Conservation (phyloP, 306 rosid genomes). For the Malus sylvestris region DNA sequence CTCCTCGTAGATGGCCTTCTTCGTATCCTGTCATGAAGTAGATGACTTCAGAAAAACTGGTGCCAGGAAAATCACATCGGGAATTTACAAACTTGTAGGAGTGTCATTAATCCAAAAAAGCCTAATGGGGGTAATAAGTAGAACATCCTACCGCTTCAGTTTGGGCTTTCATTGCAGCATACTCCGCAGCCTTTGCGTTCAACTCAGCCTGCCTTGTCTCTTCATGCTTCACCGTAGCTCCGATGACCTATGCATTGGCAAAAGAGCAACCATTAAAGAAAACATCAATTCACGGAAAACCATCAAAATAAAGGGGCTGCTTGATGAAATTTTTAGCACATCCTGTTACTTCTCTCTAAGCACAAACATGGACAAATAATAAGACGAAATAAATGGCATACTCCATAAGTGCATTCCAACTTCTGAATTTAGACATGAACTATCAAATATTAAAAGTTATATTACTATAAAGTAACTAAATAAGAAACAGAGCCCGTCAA, state of each 20-base stretch:
- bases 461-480: neutral
- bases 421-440: neutral
- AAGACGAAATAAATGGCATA: neutral
- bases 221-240: slow-evolving; percentile 59
- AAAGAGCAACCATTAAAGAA: neutral
- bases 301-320: neutral
- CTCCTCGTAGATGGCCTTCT: slow-evolving; percentile 83
- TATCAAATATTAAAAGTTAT: neutral
- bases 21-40: slow-evolving; percentile 62
- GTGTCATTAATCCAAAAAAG: neutral
- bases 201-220: slow-evolving; percentile 68
- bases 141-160: slow-evolving; percentile 57
- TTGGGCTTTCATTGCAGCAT: slow-evolving; percentile 65
- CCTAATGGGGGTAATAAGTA: neutral
- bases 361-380: neutral
- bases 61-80: neutral
- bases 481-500: neutral
- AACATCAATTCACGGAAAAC: neutral
- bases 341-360: neutral
- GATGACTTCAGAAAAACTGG: neutral
- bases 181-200: slow-evolving; percentile 67
- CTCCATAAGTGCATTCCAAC: neutral
- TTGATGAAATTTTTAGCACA: neutral
- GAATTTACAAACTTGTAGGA: neutral
- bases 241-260: slow-evolving; percentile 45